Evolutionary conservation across 495 filamentous ascomycete species (phyloP).

Genomic region (Schizothecium vesticola): DNA sequence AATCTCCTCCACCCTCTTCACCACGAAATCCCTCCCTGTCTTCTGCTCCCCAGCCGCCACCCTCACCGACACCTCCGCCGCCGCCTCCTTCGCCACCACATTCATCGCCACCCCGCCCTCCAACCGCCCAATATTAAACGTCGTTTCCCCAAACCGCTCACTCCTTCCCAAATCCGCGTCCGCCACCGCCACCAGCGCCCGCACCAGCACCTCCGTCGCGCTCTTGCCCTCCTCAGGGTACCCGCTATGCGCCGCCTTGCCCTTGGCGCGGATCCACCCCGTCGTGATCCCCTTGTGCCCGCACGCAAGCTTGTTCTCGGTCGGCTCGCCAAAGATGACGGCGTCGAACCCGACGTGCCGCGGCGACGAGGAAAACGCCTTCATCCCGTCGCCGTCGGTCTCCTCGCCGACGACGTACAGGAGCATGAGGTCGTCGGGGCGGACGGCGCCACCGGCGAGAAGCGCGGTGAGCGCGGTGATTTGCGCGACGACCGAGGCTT

Average conservation of each 20-base stretch:
- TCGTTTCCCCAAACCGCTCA: slow-evolving; percentile 76
- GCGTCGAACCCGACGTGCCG: slow-evolving; percentile 40
- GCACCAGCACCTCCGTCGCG: slow-evolving; percentile 69
- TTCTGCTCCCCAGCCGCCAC: slow-evolving; percentile 66
- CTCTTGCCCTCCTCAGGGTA: slow-evolving; percentile 82
- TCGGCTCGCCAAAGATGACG: slow-evolving; percentile 89
- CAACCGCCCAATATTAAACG: slow-evolving; percentile 75
- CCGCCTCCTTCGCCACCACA: slow-evolving; percentile 71
- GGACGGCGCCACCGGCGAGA: slow-evolving; percentile 35
- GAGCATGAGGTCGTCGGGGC: slow-evolving; percentile 54
- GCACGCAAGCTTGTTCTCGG: slow-evolving; percentile 74
- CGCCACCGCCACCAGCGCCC: slow-evolving; percentile 58
- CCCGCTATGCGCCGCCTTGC: slow-evolving; percentile 79
- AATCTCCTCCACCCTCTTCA: slow-evolving; percentile 51
- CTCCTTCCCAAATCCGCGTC: slow-evolving; percentile 64
- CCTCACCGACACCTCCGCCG: slow-evolving; percentile 61
- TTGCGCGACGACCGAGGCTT: slow-evolving; percentile 78
- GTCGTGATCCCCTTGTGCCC: slow-evolving; percentile 82
- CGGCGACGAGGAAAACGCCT: slow-evolving; percentile 49
- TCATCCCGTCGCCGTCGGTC: slow-evolving; percentile 79
- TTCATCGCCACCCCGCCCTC: slow-evolving; percentile 82
- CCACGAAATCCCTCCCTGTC: slow-evolving; percentile 48
- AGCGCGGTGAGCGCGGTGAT: slow-evolving; percentile 62
- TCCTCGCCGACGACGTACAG: slow-evolving; percentile 93
- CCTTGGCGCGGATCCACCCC: slow-evolving; percentile 59